Conservation (phyloP, 495 filamentous ascomycete genomes). For the Clohesyomyces aquaticus region DNA sequence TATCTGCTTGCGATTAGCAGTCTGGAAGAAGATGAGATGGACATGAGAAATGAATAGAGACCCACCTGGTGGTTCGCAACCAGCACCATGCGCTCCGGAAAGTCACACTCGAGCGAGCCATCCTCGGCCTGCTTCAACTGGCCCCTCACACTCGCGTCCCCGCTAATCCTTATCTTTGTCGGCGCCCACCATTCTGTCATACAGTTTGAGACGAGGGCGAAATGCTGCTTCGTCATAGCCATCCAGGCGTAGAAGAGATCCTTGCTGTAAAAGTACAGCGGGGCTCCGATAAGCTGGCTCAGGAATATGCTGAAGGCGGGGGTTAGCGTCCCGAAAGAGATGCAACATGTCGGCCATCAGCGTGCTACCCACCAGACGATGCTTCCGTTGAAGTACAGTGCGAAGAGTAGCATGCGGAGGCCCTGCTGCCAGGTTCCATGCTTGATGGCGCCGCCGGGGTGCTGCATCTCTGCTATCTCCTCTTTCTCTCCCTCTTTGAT, state of each 20-base stretch:
- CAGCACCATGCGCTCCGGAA: constrained; percentile 76
- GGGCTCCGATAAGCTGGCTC: constrained; percentile 69
- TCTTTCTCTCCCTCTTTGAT: constrained; percentile 13
- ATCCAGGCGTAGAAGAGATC: constrained; percentile 78
- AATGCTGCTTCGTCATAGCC: constrained; percentile 74
- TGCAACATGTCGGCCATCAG: constrained; percentile 9
- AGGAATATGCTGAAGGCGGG: constrained; percentile 55
- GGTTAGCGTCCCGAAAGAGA: constrained; percentile 29
- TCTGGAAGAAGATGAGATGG: too few relatives aligned
- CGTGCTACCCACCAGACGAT: constrained; percentile 38
- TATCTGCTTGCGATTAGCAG: constrained; percentile 46
- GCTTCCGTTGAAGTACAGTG: constrained; percentile 66
- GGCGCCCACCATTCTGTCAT: constrained; percentile 85
- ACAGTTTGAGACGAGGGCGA: constrained; percentile 71
- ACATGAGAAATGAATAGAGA: too few relatives aligned
- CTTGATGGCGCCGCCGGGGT: constrained; percentile 68
- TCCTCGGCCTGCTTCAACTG: constrained; percentile 66
- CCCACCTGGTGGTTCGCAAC: constrained; percentile 81
- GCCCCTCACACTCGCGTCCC: constrained; percentile 71
- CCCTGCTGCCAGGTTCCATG: constrained; percentile 69
- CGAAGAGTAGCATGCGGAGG: constrained; percentile 64
- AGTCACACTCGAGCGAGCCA: constrained; percentile 70
- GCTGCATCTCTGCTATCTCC: constrained; percentile 38
- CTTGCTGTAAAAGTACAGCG: constrained; percentile 69
- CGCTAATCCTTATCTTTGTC: constrained; percentile 73